Percentiles rank a stretch among this genome's conserved stretches.
phyloP scores from a whole-genome alignment of 2,329 filamentous ascomycete genomes.

The Aureobasidium pullulans region DNA sequence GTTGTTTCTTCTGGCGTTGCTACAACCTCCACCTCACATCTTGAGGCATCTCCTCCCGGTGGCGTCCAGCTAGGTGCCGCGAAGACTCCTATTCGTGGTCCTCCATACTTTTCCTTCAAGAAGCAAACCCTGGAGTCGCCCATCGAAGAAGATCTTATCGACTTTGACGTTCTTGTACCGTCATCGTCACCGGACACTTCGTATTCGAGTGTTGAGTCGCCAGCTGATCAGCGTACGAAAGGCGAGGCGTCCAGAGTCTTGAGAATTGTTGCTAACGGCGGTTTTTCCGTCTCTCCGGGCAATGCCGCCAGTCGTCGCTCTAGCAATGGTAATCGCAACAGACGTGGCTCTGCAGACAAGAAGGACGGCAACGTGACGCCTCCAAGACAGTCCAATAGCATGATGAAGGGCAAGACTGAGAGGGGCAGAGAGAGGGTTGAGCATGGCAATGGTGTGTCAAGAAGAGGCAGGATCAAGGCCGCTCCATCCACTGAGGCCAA shows the following conservation, averaged over 20 bases:
- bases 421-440: background rate
- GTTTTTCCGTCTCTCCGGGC: background rate
- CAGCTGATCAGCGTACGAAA: background rate
- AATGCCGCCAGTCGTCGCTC: background rate
- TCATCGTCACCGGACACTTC: slow-evolving; percentile 2
- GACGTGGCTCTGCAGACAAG: background rate
- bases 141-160: slow-evolving; percentile 22
- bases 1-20: background rate
- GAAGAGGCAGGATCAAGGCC: background rate
- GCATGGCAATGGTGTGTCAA: background rate
- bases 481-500: background rate
- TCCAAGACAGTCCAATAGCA: background rate
- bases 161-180: slow-evolving; percentile 19
- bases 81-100: slow-evolving; percentile 1
- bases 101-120: background rate
- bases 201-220: background rate
- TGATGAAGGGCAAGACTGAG: background rate
- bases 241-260: background rate
- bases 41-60: background rate
- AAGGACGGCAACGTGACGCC: background rate
- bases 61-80: slow-evolving; percentile 1
- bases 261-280: background rate
- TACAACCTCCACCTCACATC: background rate
- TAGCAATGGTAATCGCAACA: background rate
- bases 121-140: slow-evolving; percentile 18